Percentiles rank a stretch among this genome's conserved stretches.
These are phyloP conservation scores for Calocera cornea DNA, from an alignment of 768 basidiomycete genomes.

Conservation along the genomic window DNA sequence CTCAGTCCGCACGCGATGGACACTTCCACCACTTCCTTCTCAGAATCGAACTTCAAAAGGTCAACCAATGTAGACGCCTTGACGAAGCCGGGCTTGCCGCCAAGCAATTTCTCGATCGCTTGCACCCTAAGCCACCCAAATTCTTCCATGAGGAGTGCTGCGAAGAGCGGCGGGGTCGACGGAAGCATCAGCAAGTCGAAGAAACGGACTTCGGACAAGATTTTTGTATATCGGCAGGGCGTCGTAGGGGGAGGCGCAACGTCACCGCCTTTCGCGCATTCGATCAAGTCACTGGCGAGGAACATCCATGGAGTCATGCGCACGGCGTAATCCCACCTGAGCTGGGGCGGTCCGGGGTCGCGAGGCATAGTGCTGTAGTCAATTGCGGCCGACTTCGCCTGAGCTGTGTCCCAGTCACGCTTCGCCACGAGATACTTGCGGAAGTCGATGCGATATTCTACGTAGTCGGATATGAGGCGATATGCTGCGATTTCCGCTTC, in stretches of 20 bases:
- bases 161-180: background rate
- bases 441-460: background rate
- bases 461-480: background rate
- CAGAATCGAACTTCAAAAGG: background rate
- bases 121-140: background rate
- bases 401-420: background rate
- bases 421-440: background rate
- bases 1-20: background rate
- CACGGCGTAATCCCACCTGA: background rate
- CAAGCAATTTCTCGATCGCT: background rate
- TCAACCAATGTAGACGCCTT: background rate
- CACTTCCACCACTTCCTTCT: background rate
- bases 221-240: background rate
- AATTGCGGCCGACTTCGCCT: background rate
- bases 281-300: background rate
- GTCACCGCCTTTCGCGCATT: background rate
- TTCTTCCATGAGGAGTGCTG: background rate
- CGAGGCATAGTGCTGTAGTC: background rate
- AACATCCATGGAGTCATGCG: constrained; percentile 3
- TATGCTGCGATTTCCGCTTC: background rate
- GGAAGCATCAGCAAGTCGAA: background rate
- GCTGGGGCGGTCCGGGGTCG: background rate
- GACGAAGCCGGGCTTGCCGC: background rate
- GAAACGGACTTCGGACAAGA: background rate
- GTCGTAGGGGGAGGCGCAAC: background rate